Conservation (phyloP, 306 rosid genomes). For the Bauhinia variegata region DNA sequence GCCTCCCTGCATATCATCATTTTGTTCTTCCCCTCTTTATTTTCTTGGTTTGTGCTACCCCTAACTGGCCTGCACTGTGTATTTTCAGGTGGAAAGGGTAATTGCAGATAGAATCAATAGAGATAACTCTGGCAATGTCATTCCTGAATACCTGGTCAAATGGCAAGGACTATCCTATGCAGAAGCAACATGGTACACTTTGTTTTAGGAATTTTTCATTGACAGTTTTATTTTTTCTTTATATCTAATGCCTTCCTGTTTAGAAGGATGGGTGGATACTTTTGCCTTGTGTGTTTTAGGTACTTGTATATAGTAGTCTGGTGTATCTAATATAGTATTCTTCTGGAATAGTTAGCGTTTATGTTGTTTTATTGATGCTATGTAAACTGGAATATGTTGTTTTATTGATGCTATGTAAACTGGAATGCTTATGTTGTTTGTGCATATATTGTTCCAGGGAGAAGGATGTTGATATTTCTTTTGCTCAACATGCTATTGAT, state of each 20-base stretch:
- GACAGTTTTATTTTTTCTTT: slow-evolving; percentile 17
- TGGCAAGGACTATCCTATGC: slow-evolving; percentile 99
- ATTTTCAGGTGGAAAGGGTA: slow-evolving; percentile 84
- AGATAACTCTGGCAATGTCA: slow-evolving; percentile 74
- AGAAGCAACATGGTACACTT: slow-evolving; percentile 89
- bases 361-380: slow-evolving; percentile 17
- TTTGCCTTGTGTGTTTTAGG: slow-evolving; percentile 23
- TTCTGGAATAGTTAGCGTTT: background rate
- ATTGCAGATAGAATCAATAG: slow-evolving; percentile 84
- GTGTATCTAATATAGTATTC: background rate
- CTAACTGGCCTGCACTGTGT: slow-evolving; percentile 33
- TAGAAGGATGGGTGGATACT: slow-evolving; percentile 18
- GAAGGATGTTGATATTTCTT: slow-evolving; percentile 88
- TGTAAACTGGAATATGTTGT: slow-evolving; percentile 31
- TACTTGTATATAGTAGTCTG: slow-evolving; percentile 15
- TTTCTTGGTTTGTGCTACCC: background rate
- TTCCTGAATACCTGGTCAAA: slow-evolving; percentile 92
- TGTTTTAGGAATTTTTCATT: slow-evolving; percentile 23
- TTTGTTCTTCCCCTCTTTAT: slow-evolving; percentile 16
- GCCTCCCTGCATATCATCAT: slow-evolving; percentile 33
- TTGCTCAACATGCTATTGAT: slow-evolving; percentile 94
- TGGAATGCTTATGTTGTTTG: slow-evolving; percentile 35
- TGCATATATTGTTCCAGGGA: slow-evolving; percentile 68
- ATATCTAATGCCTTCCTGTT: slow-evolving; percentile 3
- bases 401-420: slow-evolving; percentile 21